Conservation (phyloP, 306 rosid genomes). For the Quercus berberidifolia region DNA sequence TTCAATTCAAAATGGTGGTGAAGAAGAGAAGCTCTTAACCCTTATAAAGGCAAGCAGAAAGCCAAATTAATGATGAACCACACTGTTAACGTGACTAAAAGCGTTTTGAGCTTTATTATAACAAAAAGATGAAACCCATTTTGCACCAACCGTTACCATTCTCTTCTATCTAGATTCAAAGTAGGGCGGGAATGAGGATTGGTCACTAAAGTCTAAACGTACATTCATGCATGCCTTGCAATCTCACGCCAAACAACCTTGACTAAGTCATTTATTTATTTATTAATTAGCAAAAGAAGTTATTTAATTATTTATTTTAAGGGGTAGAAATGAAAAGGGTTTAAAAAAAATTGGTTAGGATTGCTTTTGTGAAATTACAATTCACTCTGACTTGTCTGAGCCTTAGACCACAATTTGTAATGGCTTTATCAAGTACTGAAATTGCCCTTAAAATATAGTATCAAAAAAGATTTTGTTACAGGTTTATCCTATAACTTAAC, state of each 20-base stretch:
- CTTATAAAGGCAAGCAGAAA: slow-evolving; percentile 1
- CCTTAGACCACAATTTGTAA: no score
- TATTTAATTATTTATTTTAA: neutral
- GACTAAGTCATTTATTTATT: neutral
- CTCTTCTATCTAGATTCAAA: neutral
- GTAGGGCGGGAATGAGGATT: neutral
- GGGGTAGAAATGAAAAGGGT: no score
- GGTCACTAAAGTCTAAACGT: neutral
- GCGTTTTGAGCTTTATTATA: neutral
- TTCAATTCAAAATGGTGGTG: neutral
- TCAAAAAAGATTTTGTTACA: no score
- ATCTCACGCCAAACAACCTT: slow-evolving; percentile 17
- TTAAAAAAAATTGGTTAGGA: no score
- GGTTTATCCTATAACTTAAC: no score
- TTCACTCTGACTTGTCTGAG: no score
- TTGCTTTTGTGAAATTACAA: no score
- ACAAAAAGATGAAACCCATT: no score
- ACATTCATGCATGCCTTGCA: slow-evolving; percentile 15
- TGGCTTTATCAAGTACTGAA: no score
- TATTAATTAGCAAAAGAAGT: no score
- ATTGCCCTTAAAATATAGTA: no score
- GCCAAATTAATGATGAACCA: neutral
- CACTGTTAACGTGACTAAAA: slow-evolving; percentile 9
- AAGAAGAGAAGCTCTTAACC: neutral
- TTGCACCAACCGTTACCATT: slow-evolving; percentile 13